Base-by-base conservation (phyloP, 495 filamentous ascomycete species). In the Penicillium soppii region DNA sequence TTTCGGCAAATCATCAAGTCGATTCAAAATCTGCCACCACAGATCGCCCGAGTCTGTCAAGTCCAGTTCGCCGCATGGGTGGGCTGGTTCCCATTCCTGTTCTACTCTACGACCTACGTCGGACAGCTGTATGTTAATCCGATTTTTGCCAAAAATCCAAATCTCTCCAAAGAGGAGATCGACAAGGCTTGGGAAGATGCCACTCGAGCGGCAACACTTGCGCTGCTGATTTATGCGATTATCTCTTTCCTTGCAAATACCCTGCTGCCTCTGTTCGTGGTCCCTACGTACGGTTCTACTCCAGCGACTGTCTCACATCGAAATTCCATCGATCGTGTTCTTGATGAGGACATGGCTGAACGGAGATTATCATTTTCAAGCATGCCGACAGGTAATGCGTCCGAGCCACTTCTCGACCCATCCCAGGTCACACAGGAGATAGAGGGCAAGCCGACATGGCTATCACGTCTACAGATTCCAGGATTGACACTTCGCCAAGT, bases 81-180 rank as follows among this genome's bases (percentile, higher is more conserved):
- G 54, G 91, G 89, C 50, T 96, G 91, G 87, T 96, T 96, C 61
- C 91, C 91, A 15, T 92, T 95, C 72, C 76, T 96, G 0, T 96
- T 92, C 69, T 96, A 96, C 71, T 87, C 90, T 6, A 94, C 89
- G 1, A 94, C 89, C 22, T 96, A 91, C 66, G 85, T 96, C 59
- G 91, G 87, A 44, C 89, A 96, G 65, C 85, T 95, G 45, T 94
- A 95, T 61, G 86, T 87, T 32, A 85, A 95, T 59, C 90, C 90
- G 1, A 86, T 79, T 47, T 86, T 96, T 47, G 78, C 81, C 54
- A 71, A 78, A 42, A 84, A 95, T 57, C 89, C 89, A 3, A 59
- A 90, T 61, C 86, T 96, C 75, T 80, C 86, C 2, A 74, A 82
- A 1, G 79, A 78, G 29, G 82, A 96, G 61, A 79, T 95, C 47